Conservation (phyloP, 306 rosid genomes). For the Rosa lucieae region DNA sequence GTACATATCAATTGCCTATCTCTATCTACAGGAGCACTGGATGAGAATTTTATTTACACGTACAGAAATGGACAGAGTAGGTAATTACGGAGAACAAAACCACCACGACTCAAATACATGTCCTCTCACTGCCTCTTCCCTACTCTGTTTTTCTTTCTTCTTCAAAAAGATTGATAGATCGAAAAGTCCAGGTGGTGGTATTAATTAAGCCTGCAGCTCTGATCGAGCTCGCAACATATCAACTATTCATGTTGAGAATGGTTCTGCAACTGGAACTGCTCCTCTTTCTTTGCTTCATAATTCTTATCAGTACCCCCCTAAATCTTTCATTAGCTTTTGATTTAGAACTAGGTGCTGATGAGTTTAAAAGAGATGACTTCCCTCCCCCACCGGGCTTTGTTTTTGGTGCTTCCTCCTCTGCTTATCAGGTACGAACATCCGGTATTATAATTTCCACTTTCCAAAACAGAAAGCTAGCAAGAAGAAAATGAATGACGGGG, state of each 20-base stretch:
- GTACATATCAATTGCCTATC: no score
- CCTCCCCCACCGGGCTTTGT: slow-evolving; percentile 41
- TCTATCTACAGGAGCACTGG: no score
- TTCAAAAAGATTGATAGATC: neutral
- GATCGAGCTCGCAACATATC: no score
- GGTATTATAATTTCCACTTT: neutral
- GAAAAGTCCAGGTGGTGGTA: no score
- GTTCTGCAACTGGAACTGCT: neutral
- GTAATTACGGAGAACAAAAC: no score
- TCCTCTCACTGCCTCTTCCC: neutral
- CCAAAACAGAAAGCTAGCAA: no score
- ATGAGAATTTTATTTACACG: no score
- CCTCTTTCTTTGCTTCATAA: neutral
- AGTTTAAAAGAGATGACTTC: slow-evolving; percentile 55
- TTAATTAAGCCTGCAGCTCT: no score
- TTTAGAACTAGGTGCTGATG: neutral
- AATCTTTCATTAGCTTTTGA: neutral
- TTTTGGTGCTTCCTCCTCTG: slow-evolving; percentile 68
- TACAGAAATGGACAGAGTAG: no score
- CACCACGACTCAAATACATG: neutral
- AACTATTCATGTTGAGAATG: neutral
- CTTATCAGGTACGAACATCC: slow-evolving; percentile 51
- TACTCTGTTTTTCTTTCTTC: neutral
- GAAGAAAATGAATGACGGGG: neutral
- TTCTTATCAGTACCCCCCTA: neutral